Conservation (phyloP, 2,329 filamentous ascomycete genomes). For the Clonostachys byssicola region DNA sequence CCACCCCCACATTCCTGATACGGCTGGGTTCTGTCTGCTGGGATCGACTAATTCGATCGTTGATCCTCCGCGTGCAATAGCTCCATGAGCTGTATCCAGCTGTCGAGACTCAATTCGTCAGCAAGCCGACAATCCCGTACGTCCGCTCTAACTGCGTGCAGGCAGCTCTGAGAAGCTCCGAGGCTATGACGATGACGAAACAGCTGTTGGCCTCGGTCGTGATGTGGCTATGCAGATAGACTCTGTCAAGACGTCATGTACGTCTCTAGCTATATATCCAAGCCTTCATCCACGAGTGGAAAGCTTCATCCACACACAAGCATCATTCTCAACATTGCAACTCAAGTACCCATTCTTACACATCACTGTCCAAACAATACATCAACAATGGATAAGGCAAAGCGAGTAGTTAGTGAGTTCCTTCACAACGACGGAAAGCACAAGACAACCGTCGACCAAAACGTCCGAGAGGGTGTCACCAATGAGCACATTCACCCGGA, state of each 20-base stretch:
- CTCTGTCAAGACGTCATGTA: neutral
- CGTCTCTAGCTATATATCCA: neutral
- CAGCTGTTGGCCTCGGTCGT: neutral
- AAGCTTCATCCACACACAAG: neutral
- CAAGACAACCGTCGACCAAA: slow-evolving; percentile 68
- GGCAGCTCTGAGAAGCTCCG: too few species aligned
- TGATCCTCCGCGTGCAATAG: too few species aligned
- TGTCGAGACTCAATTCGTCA: too few species aligned
- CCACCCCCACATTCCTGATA: too few species aligned
- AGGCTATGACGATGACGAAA: too few species aligned
- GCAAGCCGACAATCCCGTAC: too few species aligned
- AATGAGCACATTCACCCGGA: slow-evolving; percentile 57
- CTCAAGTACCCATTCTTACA: neutral
- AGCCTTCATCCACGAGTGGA: neutral
- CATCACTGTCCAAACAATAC: neutral
- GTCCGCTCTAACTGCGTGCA: too few species aligned
- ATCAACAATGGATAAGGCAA: slow-evolving; percentile 58
- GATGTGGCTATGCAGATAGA: neutral
- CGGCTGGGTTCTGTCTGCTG: too few species aligned
- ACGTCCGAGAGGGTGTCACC: slow-evolving; percentile 53
- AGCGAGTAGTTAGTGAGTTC: slow-evolving; percentile 57
- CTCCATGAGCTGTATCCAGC: too few species aligned
- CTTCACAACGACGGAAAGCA: slow-evolving; percentile 58
- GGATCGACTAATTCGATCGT: too few species aligned
- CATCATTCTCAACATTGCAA: too few species aligned